phyloP scores from a whole-genome alignment of 2,329 filamentous ascomycete species.

The Laburnicola sp. region DNA sequence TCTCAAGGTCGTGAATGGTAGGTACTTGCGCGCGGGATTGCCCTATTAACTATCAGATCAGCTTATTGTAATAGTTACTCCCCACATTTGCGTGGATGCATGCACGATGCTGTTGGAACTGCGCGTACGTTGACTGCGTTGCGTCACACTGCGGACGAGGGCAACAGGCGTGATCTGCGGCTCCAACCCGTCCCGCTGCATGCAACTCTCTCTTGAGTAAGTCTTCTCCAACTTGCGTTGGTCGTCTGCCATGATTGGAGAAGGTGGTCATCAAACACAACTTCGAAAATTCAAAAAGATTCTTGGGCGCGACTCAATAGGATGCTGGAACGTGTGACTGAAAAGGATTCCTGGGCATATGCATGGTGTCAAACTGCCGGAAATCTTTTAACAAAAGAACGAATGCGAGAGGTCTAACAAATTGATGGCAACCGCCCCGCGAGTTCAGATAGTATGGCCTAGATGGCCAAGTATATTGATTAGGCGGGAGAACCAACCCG shows the following conservation, averaged over 20 bases:
- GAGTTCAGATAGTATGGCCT: constrained; percentile 13
- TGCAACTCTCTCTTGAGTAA: constrained; percentile 40
- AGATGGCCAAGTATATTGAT: constrained; percentile 14
- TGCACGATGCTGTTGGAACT: constrained; percentile 5
- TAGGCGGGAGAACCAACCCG: constrained; percentile 17
- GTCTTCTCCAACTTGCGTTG: constrained; percentile 36
- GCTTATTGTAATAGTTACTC: neutral
- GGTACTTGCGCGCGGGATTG: constrained; percentile 22
- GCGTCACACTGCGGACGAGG: constrained; percentile 32
- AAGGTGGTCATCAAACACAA: neutral
- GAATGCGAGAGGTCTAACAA: neutral
- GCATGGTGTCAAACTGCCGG: constrained; percentile 3
- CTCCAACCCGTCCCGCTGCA: constrained; percentile 28
- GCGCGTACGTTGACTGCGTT: constrained; percentile 22
- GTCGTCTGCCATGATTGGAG: constrained; percentile 22
- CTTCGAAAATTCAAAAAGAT: too few relatives aligned
- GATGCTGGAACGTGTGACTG: neutral
- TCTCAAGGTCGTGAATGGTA: constrained; percentile 28
- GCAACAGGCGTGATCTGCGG: constrained; percentile 31
- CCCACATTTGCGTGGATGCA: neutral
- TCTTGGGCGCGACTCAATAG: too few relatives aligned
- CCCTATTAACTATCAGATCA: constrained; percentile 20
- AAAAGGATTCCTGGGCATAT: constrained; percentile 6
- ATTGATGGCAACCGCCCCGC: constrained; percentile 13
- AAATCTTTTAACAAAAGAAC: constrained; percentile 5